Percentiles rank a stretch among this genome's conserved stretches.
phyloP scores from a whole-genome alignment of 2,329 filamentous ascomycete species.

The Fusarium burgessii region DNA sequence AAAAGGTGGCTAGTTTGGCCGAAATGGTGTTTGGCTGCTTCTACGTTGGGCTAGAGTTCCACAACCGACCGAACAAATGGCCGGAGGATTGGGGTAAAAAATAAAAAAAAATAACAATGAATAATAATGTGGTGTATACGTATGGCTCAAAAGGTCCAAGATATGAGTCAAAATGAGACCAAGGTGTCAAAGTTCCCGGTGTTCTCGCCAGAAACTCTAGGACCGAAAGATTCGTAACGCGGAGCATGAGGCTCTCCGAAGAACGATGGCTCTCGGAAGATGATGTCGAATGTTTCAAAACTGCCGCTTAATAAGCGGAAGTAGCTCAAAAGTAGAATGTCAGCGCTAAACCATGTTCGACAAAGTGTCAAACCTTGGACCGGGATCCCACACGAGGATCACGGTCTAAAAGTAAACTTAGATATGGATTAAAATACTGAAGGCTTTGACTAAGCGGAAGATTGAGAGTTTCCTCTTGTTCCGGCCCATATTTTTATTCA shows the following conservation, averaged over 20 bases:
- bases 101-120: not conserved
- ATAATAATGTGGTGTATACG: not conserved
- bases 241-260: conserved; percentile 14
- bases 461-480: not conserved
- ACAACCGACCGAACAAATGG: not conserved
- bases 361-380: not conserved
- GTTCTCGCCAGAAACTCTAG: not conserved
- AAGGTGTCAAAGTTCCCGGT: not conserved
- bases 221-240: conserved; percentile 9
- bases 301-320: conserved; percentile 35
- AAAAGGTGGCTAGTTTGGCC: not conserved
- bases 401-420: not conserved
- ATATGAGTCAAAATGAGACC: not conserved
- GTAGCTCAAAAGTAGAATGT: not conserved
- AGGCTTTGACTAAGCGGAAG: conserved; percentile 4
- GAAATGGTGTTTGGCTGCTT: not conserved
- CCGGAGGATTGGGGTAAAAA: not conserved
- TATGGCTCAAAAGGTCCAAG: not conserved
- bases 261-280: conserved; percentile 8
- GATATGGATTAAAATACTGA: not conserved
- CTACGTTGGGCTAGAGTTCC: not conserved
- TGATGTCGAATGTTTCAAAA: not conserved
- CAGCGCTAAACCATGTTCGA: conserved; percentile 1
- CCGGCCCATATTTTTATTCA: conserved; percentile 12
- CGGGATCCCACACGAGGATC: not conserved